A percentile compares a stretch with the other conserved stretches of the same genome.
phyloP scores from a whole-genome alignment of 2,329 filamentous ascomycete genomes.

The Penicillium sp. region DNA sequence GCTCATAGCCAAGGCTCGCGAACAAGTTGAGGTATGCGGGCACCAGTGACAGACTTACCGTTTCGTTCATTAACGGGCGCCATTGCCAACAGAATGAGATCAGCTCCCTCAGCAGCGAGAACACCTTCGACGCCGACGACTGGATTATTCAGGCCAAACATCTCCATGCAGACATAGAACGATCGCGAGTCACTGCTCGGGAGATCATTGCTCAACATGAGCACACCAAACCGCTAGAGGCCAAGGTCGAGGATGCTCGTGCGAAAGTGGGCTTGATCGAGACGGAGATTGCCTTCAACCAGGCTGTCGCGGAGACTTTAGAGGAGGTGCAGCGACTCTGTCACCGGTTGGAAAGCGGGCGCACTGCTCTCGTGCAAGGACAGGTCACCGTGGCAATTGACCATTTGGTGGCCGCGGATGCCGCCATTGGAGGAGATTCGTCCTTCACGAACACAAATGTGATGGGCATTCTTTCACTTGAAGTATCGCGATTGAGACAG shows the following conservation, averaged over 20 bases:
- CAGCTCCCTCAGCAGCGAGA: conserved; percentile 70
- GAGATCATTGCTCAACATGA: conserved; percentile 79
- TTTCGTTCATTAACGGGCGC: conserved; percentile 10
- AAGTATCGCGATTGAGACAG: conserved; percentile 64
- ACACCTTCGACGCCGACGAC: conserved; percentile 73
- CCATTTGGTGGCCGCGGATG: conserved; percentile 45
- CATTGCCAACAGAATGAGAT: conserved; percentile 62
- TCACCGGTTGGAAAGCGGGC: conserved; percentile 47
- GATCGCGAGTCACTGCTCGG: conserved; percentile 73
- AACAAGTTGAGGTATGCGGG: conserved; percentile 51
- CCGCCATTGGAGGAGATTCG: conserved; percentile 26
- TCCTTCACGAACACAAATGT: conserved; percentile 38
- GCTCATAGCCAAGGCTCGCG: conserved; percentile 51
- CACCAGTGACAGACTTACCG: neutral
- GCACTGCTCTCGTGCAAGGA: conserved; percentile 45
- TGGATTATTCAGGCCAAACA: conserved; percentile 85
- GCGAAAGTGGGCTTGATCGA: conserved; percentile 56
- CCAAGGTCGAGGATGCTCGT: conserved; percentile 60
- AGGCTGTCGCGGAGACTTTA: conserved; percentile 50
- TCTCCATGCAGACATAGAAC: conserved; percentile 80
- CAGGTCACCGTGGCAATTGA: conserved; percentile 50
- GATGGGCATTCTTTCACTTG: conserved; percentile 59
- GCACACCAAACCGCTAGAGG: conserved; percentile 61
- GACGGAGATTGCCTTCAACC: conserved; percentile 60
- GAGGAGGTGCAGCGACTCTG: conserved; percentile 53